These are phyloP conservation scores for Bremia lactucae DNA, from an alignment of 352 stramenopile genomes.

Conservation along the genomic window DNA sequence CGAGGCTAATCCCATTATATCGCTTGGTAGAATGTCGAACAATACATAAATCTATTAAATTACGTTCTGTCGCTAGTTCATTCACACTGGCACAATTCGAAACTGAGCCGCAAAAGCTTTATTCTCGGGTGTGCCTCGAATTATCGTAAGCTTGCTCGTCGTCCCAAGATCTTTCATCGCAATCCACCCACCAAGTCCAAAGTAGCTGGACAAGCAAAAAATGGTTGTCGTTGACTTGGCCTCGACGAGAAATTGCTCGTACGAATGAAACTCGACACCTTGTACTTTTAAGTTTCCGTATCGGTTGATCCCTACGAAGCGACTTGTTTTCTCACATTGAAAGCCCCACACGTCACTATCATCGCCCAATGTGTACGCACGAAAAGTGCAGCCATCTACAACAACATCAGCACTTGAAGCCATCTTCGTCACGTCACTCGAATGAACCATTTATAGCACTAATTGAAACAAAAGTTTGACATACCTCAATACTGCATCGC, in stretches of 20 bases:
- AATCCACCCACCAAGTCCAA: conserved; percentile 62
- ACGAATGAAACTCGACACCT: conserved; percentile 50
- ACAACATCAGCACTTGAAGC: conserved; percentile 47
- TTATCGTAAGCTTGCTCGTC: conserved; percentile 28
- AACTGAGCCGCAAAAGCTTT: conserved; percentile 47
- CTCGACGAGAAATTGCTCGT: conserved; percentile 70
- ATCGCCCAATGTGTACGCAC: conserved; percentile 65
- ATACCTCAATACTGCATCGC: conserved; percentile 50
- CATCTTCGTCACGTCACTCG: background rate
- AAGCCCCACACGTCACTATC: conserved; percentile 72
- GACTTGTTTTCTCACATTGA: conserved; percentile 52
- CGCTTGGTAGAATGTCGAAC: conserved; percentile 37
- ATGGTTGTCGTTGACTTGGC: conserved; percentile 36
- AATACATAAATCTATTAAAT: too few species aligned
- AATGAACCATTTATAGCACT: too few species aligned
- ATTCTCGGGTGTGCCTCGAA: conserved; percentile 55
- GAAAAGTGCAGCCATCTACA: conserved; percentile 50
- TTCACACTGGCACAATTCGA: conserved; percentile 46
- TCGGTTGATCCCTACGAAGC: conserved; percentile 63
- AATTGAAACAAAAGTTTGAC: background rate
- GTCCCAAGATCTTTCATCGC: conserved; percentile 8
- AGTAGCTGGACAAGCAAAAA: conserved; percentile 62
- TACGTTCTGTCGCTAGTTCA: too few species aligned
- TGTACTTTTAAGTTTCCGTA: conserved; percentile 57
- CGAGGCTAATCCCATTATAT: conserved; percentile 81